phyloP scores from a whole-genome alignment of 2,329 filamentous ascomycete species.

The Chrysoporthe puriensis region DNA sequence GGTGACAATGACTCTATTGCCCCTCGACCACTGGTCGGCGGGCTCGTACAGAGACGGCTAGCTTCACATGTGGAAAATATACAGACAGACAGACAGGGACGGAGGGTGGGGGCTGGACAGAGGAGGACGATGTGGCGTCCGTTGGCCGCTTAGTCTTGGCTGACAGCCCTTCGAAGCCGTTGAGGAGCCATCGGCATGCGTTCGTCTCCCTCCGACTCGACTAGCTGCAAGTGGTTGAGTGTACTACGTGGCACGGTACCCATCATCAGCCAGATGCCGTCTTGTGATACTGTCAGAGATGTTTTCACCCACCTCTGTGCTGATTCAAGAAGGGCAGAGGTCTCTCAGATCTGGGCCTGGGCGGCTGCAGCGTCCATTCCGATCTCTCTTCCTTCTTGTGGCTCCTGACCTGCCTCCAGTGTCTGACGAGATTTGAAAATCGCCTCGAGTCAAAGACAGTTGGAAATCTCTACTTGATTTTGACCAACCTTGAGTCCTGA shows the following conservation, averaged over 20 bases:
- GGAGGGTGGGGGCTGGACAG: not conserved
- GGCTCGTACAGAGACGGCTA: slow-evolving; percentile 13
- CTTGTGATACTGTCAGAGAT: slow-evolving; percentile 41
- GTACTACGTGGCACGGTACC: slow-evolving; percentile 43
- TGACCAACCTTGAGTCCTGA: not conserved
- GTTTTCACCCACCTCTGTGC: slow-evolving; percentile 33
- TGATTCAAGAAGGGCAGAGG: slow-evolving; percentile 26
- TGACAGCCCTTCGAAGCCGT: slow-evolving; percentile 9
- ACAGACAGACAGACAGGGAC: slow-evolving; percentile 14
- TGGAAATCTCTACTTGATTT: slow-evolving; percentile 11
- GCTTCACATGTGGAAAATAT: slow-evolving; percentile 17
- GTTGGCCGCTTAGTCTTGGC: slow-evolving; percentile 13
- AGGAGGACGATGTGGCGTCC: not conserved
- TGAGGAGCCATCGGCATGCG: slow-evolving; percentile 15
- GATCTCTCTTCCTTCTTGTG: slow-evolving; percentile 15
- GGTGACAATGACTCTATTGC: slow-evolving; percentile 8
- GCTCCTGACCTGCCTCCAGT: slow-evolving; percentile 14
- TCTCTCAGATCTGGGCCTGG: slow-evolving; percentile 26
- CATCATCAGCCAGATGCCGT: slow-evolving; percentile 39
- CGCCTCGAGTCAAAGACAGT: slow-evolving; percentile 29
- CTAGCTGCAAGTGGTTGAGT: not conserved
- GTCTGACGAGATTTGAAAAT: slow-evolving; percentile 26
- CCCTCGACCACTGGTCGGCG: slow-evolving; percentile 7
- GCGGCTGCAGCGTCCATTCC: slow-evolving; percentile 19
- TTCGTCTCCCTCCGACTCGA: slow-evolving; percentile 19